Evolutionary conservation across 2,329 filamentous ascomycete genomes (phyloP), one percentile per base, ranked within the genome.

Genomic region (Trichophyton mentagrophytes): DNA sequence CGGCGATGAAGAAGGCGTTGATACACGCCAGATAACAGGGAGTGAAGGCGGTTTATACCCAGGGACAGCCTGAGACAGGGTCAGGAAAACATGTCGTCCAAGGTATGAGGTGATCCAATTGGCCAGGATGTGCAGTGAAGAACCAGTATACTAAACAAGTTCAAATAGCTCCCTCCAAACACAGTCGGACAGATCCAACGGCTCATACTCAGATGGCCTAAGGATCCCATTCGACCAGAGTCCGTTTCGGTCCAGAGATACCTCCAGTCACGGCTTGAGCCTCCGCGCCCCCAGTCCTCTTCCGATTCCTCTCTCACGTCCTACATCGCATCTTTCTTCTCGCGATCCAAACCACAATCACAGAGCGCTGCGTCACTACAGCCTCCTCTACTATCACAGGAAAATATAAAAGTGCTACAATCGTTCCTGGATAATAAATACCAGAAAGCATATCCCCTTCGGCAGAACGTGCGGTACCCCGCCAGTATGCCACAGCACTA

Each of bases 361-460:
- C 62, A 63, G 30, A 58, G 59, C 36, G 33, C 59, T 4, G 17
- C 30, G 3, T 57, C 55, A 30, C 9, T n/a, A 63, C 55, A 62
- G 22, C 27, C 36, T 7, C 64, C 44, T 56, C 60, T 46, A 64
- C 59, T 63, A 46, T 64, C 61, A 65, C 71, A 59, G 68, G 71
- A 60, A 66, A 73, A 68, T 22, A 67, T 83, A 60, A 85, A 84
- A 65, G 82, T 81, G 3, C 76, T 85, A 1, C 83, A 81, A 64
- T 78, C 80, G 1, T 72, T 86, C n/a, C 72, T 86, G 2, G 81
- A 84, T 65, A 78, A 85, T 67, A 73, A 80, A 57, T 85, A 83
- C 66, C 73, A 71, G 55, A 80, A 78, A 42, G 67, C 76, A 66
- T 82, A 78, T 63, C 79, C 79, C 1, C 64, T 81, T 1, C 71